Evolutionary conservation across 345 rosid species (phyloP), one percentile per base, ranked within the genome.

Genomic region (Odontarrhena argentea): DNA sequence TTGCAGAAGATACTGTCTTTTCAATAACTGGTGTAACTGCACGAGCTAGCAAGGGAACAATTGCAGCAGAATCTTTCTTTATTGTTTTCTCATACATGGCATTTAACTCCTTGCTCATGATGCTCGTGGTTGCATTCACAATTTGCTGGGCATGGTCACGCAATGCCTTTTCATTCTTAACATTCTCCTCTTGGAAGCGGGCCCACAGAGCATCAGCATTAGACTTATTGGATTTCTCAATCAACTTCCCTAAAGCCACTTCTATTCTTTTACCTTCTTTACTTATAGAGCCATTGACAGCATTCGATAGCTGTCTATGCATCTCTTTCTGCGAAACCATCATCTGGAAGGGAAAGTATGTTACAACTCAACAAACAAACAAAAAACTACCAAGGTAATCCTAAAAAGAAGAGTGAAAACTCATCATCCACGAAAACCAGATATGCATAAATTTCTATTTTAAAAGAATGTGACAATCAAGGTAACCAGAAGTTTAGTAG

Each of bases 211-310:
- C 93, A 71, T 92, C 98, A 44, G 78, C 77, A 77, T 83, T 89
- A 56, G 85, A 82, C 81, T 85, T 92, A 63, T 74, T 49, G 52
- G 81, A 81, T 80, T 80, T 92, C 80, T 92, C 97, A 66, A 86
- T 75, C 79, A 55, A 76, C 76, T 78, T 75, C 47, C 96, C 97
- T 50, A 89, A 55, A 53, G 89, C 77, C 77, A 83, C 78, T 79
- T 89, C 97, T 55, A 92, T 69, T 75, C 91, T 83, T 83, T 75
- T 87, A 52, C 89, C 81, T 81, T 92, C 98, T 79, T 87, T 86
- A 7, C 79, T 60, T 40, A 86, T 73, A 8, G 90, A 79, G 30
- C 76, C 69, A 56, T 57, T 81, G 58, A 86, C 82, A 76, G 82
- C 75, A 75, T 73, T 87, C 35, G 82, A 55, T 76, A 89, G 75